Evolutionary conservation across 164 flowering plant species (phyloP).

Genomic region (Houttuynia cordata): DNA sequence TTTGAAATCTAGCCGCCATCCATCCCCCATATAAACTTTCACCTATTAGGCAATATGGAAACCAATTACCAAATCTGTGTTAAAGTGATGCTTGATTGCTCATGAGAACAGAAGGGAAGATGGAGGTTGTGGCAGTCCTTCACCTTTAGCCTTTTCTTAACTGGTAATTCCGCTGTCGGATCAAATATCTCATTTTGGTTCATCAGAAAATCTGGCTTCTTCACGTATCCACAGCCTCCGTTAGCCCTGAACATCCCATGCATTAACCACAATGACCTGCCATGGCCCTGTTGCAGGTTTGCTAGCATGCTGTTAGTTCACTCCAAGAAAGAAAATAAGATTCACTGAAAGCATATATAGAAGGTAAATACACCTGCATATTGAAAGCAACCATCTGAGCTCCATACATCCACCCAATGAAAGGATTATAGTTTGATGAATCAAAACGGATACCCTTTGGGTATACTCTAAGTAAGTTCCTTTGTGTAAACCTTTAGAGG

Average conservation of each 20-base stretch:
- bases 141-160: conserved; percentile 35
- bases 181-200: conserved; percentile 23
- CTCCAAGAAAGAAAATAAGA: neutral
- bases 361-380: conserved; percentile 6
- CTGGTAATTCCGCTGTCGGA: conserved; percentile 19
- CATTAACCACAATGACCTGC: conserved; percentile 51
- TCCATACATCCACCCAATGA: conserved; percentile 13
- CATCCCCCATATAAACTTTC: conserved; percentile 42
- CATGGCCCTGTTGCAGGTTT: conserved; percentile 26
- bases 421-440: conserved; percentile 12
- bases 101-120: neutral
- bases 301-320: neutral
- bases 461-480: conserved; percentile 8
- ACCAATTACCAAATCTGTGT: too few relatives aligned
- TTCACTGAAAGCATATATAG: neutral
- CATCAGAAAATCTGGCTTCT: conserved; percentile 38
- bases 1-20: conserved; percentile 36
- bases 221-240: conserved; percentile 52
- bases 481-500: conserved; percentile 10
- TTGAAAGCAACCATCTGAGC: conserved; percentile 13
- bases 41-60: conserved; percentile 16
- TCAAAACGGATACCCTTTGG: conserved; percentile 11
- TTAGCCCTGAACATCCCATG: conserved; percentile 56
- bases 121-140: neutral
- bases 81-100: neutral